Percentiles rank a stretch among this genome's conserved stretches.
These are phyloP conservation scores for Raphanus hybrid DNA, from an alignment of 441 rosid genomes.

Conservation along the genomic window DNA sequence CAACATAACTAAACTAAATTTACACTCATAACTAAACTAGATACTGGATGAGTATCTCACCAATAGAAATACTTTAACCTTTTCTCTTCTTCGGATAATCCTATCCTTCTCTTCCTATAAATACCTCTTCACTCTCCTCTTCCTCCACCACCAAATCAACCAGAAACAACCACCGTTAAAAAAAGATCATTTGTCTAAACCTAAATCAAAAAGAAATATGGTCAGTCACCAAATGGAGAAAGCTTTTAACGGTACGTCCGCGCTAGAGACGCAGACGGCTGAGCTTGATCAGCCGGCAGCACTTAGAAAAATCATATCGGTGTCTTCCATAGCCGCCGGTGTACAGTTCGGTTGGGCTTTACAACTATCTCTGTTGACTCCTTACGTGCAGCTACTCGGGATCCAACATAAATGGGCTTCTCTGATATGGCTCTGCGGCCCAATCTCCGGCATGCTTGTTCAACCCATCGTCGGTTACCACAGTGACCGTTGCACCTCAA, in stretches of 20 bases:
- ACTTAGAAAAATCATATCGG: constrained; percentile 54
- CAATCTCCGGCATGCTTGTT: constrained; percentile 91
- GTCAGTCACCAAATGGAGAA: constrained; percentile 37
- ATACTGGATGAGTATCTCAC: constrained; percentile 10
- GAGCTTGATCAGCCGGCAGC: constrained; percentile 45
- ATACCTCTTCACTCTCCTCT: constrained; percentile 32
- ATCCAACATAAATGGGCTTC: constrained; percentile 91
- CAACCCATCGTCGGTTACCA: constrained; percentile 90
- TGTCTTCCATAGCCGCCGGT: constrained; percentile 87
- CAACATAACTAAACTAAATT: neutral
- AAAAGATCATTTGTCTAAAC: no score
- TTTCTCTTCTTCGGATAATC: constrained; percentile 39
- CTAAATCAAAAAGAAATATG: neutral
- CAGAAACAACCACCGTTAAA: constrained; percentile 28
- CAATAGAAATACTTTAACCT: neutral
- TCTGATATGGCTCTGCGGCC: constrained; percentile 95
- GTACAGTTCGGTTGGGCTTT: constrained; percentile 95
- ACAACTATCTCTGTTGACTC: constrained; percentile 86
- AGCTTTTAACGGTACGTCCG: constrained; percentile 31
- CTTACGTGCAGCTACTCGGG: constrained; percentile 86
- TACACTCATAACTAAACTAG: neutral
- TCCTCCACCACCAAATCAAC: constrained; percentile 34
- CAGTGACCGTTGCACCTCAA: constrained; percentile 81
- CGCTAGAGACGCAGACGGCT: constrained; percentile 31
- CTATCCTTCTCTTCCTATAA: constrained; percentile 39